Evolutionary conservation across 495 filamentous ascomycete species (phyloP).

Genomic region (Penicillium ochrochloron): DNA sequence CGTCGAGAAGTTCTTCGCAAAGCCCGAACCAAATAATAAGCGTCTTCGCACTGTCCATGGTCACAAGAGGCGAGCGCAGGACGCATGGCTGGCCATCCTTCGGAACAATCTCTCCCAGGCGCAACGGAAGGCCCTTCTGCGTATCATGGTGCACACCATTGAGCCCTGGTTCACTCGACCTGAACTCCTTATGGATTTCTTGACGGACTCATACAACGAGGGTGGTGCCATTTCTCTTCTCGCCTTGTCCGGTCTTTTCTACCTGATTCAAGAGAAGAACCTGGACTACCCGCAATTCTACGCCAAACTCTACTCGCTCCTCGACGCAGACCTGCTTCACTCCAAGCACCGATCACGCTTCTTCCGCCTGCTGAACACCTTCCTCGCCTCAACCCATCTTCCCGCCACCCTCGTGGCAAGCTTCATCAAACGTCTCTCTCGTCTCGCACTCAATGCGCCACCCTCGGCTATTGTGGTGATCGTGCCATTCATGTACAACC

Average conservation of each 20-base stretch:
- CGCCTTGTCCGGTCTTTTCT: conserved; percentile 91
- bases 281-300: conserved; percentile 97
- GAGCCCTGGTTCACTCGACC: conserved; percentile 85
- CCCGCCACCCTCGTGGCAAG: conserved; percentile 88
- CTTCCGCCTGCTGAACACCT: conserved; percentile 90
- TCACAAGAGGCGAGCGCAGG: conserved; percentile 67
- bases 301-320: conserved; percentile 86
- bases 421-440: conserved; percentile 90
- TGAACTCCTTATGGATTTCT: conserved; percentile 94
- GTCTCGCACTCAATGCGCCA: conserved; percentile 81
- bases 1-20: conserved; percentile 68
- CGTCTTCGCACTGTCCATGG: conserved; percentile 42
- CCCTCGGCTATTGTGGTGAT: conserved; percentile 86
- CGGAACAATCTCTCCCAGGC: conserved; percentile 61
- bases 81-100: conserved; percentile 82
- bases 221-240: conserved; percentile 86
- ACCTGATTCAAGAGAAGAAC: conserved; percentile 90
- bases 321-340: conserved; percentile 84
- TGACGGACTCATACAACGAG: conserved; percentile 86
- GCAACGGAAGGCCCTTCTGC: conserved; percentile 80
- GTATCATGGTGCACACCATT: conserved; percentile 73
- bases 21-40: conserved; percentile 68
- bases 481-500: conserved; percentile 93
- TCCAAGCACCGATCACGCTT: conserved; percentile 92
- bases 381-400: conserved; percentile 90